Base-by-base conservation (phyloP, 805 yeast species). In the Yamadazyma scolyti region DNA sequence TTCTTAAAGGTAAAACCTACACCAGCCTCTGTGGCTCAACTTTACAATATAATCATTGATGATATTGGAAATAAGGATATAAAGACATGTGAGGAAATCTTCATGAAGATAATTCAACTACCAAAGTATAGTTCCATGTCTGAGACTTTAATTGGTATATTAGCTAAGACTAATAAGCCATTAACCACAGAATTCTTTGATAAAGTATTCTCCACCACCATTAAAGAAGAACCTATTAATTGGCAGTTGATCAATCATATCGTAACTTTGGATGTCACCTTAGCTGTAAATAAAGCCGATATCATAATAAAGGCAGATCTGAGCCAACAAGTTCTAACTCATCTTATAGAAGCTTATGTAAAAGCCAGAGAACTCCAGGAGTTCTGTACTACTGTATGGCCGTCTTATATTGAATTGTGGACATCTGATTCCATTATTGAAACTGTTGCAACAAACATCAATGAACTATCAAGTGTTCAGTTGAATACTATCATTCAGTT, bases 341-440 rank as follows among this genome's bases (percentile, higher is more conserved):
- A 43, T 70, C 32, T 75, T n/a, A 51, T 72, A 1, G 54, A 60
- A 10, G 71, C 80, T 14, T 73, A 67, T 47, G 57, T 65, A 8
- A 71, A 63, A 42, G 78, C 79, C 4, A 73, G 89, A 62, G 86
- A 79, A 33, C 56, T 75, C 16, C 54, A 53, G 3, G 47, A 56
- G 4, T 81, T 81, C 40, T 58, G 75, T 29, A 50, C 58, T 6
- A 40, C 40, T 2, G 52, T 65, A 9, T 78, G 82, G 77, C 52
- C 57, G 10, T 28, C 31, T 12, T 59, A 48, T 6, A 42, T 58
- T 9, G 22, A 39, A 8, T 34, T 28, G 2, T 63, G 67, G 66
- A 31, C 37, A 9, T 35, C 49, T 14, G 23, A 12, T 4, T 8
- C 12, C 4, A 64, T 72, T 30, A 40, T 66, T 1, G 31, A 48